Conservation (phyloP, 2,329 filamentous ascomycete species). For the Nemania serpens region DNA sequence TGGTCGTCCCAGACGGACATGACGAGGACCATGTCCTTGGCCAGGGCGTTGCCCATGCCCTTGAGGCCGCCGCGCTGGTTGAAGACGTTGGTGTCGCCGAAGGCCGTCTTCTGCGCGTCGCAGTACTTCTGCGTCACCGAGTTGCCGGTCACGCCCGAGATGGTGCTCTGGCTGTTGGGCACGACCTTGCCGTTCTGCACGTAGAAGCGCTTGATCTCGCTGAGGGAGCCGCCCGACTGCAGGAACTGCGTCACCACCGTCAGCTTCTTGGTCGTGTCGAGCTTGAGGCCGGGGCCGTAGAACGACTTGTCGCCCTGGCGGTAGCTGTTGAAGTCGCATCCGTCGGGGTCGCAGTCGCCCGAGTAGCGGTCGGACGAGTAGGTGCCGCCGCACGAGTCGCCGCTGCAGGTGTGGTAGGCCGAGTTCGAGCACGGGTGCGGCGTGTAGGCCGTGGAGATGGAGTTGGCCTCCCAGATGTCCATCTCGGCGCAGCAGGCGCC, state of each 20-base stretch:
- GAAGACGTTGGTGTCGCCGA: constrained; percentile 58
- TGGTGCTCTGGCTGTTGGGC: constrained; percentile 45
- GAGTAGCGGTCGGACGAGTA: constrained; percentile 55
- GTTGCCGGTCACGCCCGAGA: constrained; percentile 39
- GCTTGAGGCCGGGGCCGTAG: constrained; percentile 58
- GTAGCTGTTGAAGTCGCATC: constrained; percentile 69
- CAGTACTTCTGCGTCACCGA: constrained; percentile 60
- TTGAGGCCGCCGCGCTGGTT: constrained; percentile 56
- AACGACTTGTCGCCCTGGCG: constrained; percentile 63
- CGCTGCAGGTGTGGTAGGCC: constrained; percentile 52
- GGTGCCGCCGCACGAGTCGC: constrained; percentile 52
- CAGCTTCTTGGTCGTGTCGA: constrained; percentile 59
- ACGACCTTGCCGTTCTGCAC: constrained; percentile 59
- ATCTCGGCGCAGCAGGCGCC: constrained; percentile 63
- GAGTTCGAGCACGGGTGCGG: constrained; percentile 61
- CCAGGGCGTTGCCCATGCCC: constrained; percentile 57
- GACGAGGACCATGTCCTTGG: constrained; percentile 63
- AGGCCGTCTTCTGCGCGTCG: constrained; percentile 56
- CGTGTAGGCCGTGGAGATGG: constrained; percentile 61
- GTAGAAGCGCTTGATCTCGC: constrained; percentile 62
- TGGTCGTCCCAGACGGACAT: constrained; percentile 64
- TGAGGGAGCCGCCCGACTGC: constrained; percentile 50
- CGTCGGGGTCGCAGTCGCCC: constrained; percentile 66
- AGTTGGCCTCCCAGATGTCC: constrained; percentile 67
- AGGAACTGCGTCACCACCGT: constrained; percentile 67